Percentiles rank a stretch among this genome's conserved stretches.
These are phyloP conservation scores for Taphrina wiesneri DNA, from an alignment of 1,139 yeast species.

Conservation along the genomic window DNA sequence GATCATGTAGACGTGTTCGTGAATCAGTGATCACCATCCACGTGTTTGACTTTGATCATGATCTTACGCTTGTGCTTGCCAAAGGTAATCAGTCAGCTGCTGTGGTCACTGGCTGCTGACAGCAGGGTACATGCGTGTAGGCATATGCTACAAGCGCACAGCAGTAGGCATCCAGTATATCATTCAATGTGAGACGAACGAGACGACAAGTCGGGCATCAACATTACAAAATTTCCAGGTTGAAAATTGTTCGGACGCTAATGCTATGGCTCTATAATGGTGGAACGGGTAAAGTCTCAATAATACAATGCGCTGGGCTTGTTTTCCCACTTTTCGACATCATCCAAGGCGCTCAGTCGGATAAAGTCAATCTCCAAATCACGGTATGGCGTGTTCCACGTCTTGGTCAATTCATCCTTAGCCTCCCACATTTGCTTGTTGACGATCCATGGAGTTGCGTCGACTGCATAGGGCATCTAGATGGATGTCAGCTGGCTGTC, in stretches of 20 bases:
- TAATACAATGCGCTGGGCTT: not conserved
- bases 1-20: no score
- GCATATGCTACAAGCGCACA: no score
- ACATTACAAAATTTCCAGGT: no score
- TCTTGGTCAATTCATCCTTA: not conserved
- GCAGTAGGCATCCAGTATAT: no score
- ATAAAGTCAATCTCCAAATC: slow-evolving; percentile 21
- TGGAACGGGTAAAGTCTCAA: not conserved
- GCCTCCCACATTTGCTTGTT: slow-evolving; percentile 31
- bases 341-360: slow-evolving; percentile 23
- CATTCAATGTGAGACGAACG: no score
- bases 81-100: no score
- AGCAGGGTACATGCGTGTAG: no score
- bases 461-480: slow-evolving; percentile 8
- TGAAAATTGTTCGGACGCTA: not conserved
- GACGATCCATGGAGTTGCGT: slow-evolving; percentile 18
- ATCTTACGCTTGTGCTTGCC: no score
- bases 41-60: no score
- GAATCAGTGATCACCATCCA: no score
- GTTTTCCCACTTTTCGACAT: slow-evolving; percentile 24
- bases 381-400: slow-evolving; percentile 13
- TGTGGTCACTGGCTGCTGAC: no score
- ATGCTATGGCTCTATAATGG: not conserved
- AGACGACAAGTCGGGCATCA: no score
- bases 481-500: not conserved